Evolutionary conservation across 768 basidiomycete genomes (phyloP).

Genomic region (Rhodotorula taiwanensis): DNA sequence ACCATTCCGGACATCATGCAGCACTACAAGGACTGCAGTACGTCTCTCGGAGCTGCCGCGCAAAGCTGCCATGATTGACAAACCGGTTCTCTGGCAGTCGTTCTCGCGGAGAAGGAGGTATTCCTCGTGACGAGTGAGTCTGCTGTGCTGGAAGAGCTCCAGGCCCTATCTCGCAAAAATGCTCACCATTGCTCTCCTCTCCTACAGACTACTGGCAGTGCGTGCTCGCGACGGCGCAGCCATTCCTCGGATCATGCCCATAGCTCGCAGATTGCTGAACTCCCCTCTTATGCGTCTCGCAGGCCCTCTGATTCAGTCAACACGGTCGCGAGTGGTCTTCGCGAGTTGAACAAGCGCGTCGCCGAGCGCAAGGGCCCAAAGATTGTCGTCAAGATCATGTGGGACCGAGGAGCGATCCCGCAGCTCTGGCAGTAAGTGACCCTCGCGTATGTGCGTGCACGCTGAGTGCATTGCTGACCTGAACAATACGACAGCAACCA

Average conservation of each 20-base stretch:
- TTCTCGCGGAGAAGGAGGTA: conserved; percentile 58
- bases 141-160: background rate
- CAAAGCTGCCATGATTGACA: no score
- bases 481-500: conserved; percentile 38
- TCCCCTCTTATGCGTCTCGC: conserved; percentile 42
- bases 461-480: no score
- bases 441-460: no score
- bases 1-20: conserved; percentile 67
- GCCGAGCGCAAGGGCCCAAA: conserved; percentile 49
- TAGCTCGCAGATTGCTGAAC: no score
- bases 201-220: conserved; percentile 45
- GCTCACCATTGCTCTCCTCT: background rate
- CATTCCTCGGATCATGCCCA: no score
- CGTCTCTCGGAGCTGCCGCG: background rate
- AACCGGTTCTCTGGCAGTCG: conserved; percentile 49
- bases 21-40: conserved; percentile 54
- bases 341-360: conserved; percentile 52
- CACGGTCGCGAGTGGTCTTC: conserved; percentile 53
- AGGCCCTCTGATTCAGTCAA: conserved; percentile 53
- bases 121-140: conserved; percentile 61
- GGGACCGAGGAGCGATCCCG: conserved; percentile 60
- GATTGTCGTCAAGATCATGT: conserved; percentile 61
- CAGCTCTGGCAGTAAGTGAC: conserved; percentile 45
- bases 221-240: conserved; percentile 17
- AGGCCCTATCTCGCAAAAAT: no score